Percentiles rank a stretch among this genome's conserved stretches.
phyloP scores from a whole-genome alignment of 2,329 filamentous ascomycete genomes.

The Pseudocercospora macadamiae region DNA sequence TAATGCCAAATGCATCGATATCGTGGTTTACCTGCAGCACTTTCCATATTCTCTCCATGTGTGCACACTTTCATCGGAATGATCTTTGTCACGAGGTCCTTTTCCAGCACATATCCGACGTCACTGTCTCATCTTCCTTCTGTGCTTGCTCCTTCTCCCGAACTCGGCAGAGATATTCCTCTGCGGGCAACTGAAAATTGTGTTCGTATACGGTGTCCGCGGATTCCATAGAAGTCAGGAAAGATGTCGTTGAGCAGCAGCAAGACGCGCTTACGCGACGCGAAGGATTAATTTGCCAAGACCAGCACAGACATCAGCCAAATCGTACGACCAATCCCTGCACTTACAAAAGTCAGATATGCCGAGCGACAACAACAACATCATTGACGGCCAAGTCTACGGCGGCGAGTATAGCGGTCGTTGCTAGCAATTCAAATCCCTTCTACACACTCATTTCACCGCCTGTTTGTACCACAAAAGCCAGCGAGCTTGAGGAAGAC shows the following conservation, averaged over 20 bases:
- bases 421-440: background rate
- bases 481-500: too few relatives aligned
- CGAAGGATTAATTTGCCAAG: too few relatives aligned
- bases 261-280: too few relatives aligned
- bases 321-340: slow-evolving; percentile 10
- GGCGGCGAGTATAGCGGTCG: background rate
- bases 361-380: background rate
- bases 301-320: background rate
- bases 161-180: too few relatives aligned
- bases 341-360: background rate
- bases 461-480: too few relatives aligned
- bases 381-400: background rate
- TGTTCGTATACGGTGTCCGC: background rate
- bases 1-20: slow-evolving; percentile 1
- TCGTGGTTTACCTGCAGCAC: background rate
- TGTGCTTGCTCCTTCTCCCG: too few relatives aligned
- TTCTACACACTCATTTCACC: background rate
- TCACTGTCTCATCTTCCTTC: too few relatives aligned
- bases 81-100: too few relatives aligned
- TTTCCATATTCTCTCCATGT: background rate
- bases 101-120: too few relatives aligned
- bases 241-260: background rate
- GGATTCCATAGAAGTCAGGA: background rate
- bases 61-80: background rate
- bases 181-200: too few relatives aligned